Conservation (phyloP, 441 rosid genomes). For the Croton laevigatus region DNA sequence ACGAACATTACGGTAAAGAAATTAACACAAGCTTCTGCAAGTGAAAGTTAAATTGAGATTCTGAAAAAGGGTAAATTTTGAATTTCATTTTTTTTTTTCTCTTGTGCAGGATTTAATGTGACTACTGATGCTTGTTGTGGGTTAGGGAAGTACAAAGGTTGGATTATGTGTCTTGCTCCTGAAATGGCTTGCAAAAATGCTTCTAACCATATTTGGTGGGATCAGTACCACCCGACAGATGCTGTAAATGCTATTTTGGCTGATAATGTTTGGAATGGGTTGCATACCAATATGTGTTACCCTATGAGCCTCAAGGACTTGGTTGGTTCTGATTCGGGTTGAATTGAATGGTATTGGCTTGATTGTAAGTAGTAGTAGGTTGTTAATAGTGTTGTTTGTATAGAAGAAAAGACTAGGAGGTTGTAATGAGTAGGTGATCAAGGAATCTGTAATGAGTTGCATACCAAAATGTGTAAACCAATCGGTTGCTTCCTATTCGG, state of each 20-base stretch:
- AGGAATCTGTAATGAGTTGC: no score
- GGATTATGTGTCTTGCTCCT: conserved; percentile 73
- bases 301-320: conserved; percentile 65
- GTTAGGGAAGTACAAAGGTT: conserved; percentile 71
- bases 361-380: neutral
- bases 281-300: conserved; percentile 74
- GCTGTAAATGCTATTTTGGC: conserved; percentile 80
- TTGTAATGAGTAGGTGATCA: no score
- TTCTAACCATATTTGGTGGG: conserved; percentile 81
- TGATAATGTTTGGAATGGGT: conserved; percentile 78
- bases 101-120: conserved; percentile 59
- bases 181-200: conserved; percentile 81
- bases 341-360: neutral
- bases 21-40: neutral
- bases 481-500: no score
- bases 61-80: neutral
- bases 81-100: no score
- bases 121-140: conserved; percentile 88
- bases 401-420: no score
- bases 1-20: conserved; percentile 54
- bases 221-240: conserved; percentile 89
- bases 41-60: neutral
- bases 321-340: conserved; percentile 24
- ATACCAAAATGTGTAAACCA: no score
- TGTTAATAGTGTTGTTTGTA: no score